Base-by-base conservation (phyloP, 768 basidiomycete genomes). In the Vararia minispora region DNA sequence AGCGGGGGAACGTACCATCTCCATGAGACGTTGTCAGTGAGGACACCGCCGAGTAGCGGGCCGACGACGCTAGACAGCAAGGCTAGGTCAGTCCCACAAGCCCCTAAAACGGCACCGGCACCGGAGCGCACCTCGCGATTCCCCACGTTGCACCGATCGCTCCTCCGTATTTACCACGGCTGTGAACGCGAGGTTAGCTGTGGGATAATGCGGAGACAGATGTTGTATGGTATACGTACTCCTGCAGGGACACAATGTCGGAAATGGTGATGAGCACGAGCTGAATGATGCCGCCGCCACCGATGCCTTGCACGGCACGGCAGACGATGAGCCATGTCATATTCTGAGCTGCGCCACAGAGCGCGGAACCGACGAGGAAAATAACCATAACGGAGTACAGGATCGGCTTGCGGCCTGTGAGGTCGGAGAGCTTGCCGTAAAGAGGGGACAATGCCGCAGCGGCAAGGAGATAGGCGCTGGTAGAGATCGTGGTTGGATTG, bases 71-170 rank as follows among this genome's bases (percentile, higher is more conserved):
- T 74, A 11, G 33, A 37, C n/a, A n/a, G n/a, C n/a, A n/a, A 20
- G 17, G 3, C 21, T 17, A 12, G 22, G 37, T 37, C 10, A 33
- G 44, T 28, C 12, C n/a, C 5, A 9, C 28, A 9, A 17, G 6
- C 5, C 26, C 12, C 12, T 13, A 12, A 17, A 29, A 33, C 12
- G 10, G 16, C 8, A 34, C 13, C 12, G 13, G 28, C 10, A 32
- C 28, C 11, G 13, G 3, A 3, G 42, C 45, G 29, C 33, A 65
- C 66, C 71, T 68, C 0, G 74, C 70, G 37, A 71, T 69, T 4
- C 87, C 88, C 78, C 82, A 90, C 0, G 83, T 82, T 0, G 84
- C 79, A n/a, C 74, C 84, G 30, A 87, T 59, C 3, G 77, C 58
- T 4, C 85, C 86, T 20, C 74, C 74, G 48, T 77, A 89, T 46